Evolutionary conservation across 441 rosid species (phyloP), one percentile per base, ranked within the genome.

Genomic region (Aleurites moluccanus): DNA sequence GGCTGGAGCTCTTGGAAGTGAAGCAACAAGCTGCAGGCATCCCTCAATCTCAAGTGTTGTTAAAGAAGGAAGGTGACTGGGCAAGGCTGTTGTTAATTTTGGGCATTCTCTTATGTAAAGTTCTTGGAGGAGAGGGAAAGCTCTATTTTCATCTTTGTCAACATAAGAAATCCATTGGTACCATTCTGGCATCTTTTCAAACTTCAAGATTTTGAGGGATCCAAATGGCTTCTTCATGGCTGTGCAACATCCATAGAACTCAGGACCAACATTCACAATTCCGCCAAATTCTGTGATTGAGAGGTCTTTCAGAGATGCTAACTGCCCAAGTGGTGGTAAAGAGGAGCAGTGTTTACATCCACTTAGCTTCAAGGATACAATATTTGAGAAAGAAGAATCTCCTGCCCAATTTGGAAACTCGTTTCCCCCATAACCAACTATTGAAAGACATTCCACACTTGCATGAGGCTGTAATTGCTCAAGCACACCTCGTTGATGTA

Each of bases 271-370:
- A 50, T 45, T 44, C 42, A 4, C 25, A 4, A 68, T 30, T 50
- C 45, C 18, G 10, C 57, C 72, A 30, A 49, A 50, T 18, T 49
- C 44, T 23, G 35, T 14, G 35, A 80, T 27, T 23, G 62, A 27
- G 44, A 80, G 83, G 52, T 76, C 77, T 30, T 69, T 64, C 45
- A 80, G 77, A 68, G 64, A 68, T 13, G 72, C 73, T 61, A 80
- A 69, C 64, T 73, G 76, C 45, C 70, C 72, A n/a, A 76, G 55
- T 49, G 71, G 45, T 11, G 74, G 74, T 23, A 71, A 40, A 55
- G n/a, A 20, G 20, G 14, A 38, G 21, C 74, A 71, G 18, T 52
- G 1, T 40, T 14, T 71, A 13, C 64, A 71, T 55, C 64, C 65
- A 21, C 53, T 56, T 16, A 71, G 55, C 74, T 71, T 60, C 53